Conservation (phyloP, 2,329 filamentous ascomycete genomes). For the Biscogniauxia mediterranea region DNA sequence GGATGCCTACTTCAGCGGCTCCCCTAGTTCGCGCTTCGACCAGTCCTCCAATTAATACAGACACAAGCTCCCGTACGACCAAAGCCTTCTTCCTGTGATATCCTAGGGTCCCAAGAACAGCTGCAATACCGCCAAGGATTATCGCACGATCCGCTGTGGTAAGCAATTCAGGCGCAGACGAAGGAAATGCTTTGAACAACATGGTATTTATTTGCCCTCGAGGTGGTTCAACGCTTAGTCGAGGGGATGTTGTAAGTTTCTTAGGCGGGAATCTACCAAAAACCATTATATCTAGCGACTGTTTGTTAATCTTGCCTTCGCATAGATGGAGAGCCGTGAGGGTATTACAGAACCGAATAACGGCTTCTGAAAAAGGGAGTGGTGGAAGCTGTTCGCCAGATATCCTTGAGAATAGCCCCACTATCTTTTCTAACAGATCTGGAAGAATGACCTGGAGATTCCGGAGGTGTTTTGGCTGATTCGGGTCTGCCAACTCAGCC, state of each 20-base stretch:
- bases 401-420: constrained; percentile 70
- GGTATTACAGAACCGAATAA: constrained; percentile 70
- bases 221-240: constrained; percentile 54
- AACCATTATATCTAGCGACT: constrained; percentile 64
- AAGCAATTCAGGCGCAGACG: constrained; percentile 62
- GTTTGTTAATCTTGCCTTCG: constrained; percentile 60
- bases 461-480: constrained; percentile 52
- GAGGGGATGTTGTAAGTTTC: constrained; percentile 49
- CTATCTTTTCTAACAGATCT: constrained; percentile 71
- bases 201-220: constrained; percentile 64
- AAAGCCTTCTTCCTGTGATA: constrained; percentile 88
- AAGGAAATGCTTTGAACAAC: constrained; percentile 69
- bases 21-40: constrained; percentile 89
- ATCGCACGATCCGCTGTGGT: constrained; percentile 74
- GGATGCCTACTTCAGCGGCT: constrained; percentile 93
- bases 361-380: constrained; percentile 68
- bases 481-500: constrained; percentile 40
- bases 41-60: constrained; percentile 77
- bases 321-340: constrained; percentile 65
- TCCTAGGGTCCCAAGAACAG: constrained; percentile 77
- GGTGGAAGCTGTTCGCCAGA: constrained; percentile 69
- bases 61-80: constrained; percentile 81
- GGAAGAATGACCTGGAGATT: constrained; percentile 61
- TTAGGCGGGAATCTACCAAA: constrained; percentile 56
- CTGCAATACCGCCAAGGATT: constrained; percentile 80